Evolutionary conservation across 2,329 filamentous ascomycete species (phyloP), one percentile per base, ranked within the genome.

Genomic region (Chaetothyriales sp.): DNA sequence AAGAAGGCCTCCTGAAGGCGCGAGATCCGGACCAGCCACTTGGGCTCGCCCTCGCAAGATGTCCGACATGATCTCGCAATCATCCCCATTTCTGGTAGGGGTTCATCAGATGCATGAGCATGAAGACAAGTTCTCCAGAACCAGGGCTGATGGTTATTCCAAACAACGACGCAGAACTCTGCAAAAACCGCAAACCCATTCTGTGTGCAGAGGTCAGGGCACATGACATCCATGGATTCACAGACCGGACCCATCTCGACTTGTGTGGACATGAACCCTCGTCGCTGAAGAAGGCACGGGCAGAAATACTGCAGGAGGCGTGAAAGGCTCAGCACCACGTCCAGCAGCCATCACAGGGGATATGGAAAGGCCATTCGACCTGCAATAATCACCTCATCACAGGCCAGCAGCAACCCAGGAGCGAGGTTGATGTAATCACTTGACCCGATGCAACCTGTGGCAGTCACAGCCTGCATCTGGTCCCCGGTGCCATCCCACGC

Each of bases 71-170:
- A 44, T 15, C 46, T 50, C 19, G 50, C 47, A 18, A 59, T 53
- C 39, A 49, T 50, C 18, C 50, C 49, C 28, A 56, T 62, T 63
- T 68, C 63, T 63, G 69, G 63, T 65, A 66, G 62, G 69, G 61
- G 57, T 65, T 60, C 62, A 69, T 64, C 62, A 64, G 64, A 53
- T 62, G 60, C 49, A 61, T 59, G 20, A 55, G 60, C 51, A 62
- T 55, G 44, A 53, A 51, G 48, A 54, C 51, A 46, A 51, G 51
- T 44, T 20, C 48, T n/a, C 32, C 48, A 43, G 44, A 44, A 36
- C 18, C 26, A 36, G 22, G 15, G 32, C n/a, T 22, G 19, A 48
- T 28, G 15, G 43, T 25, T 18, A 20, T 42, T 47, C 50, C 43
- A 43, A 44, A 44, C 10, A 52, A 26, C 43, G 44, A 19, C 50